phyloP scores from a whole-genome alignment of 495 filamentous ascomycete genomes.

The Elasticomyces elasticus region DNA sequence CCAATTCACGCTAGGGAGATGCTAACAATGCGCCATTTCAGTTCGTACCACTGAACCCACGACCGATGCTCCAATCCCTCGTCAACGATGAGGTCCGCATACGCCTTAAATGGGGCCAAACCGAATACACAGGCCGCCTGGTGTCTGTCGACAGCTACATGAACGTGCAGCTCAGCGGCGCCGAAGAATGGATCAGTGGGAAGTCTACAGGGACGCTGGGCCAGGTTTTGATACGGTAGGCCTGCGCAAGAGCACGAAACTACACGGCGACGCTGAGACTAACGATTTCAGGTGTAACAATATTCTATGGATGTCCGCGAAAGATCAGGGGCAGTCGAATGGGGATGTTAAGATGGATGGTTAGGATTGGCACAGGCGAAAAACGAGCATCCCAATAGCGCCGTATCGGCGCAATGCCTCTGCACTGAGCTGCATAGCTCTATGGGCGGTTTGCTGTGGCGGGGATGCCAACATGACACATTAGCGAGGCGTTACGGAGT shows the following conservation, averaged over 20 bases:
- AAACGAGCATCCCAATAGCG: conserved; percentile 11
- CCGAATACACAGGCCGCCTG: conserved; percentile 87
- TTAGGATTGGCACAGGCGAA: conserved; percentile 28
- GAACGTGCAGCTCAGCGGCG: conserved; percentile 85
- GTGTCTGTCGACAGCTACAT: conserved; percentile 96
- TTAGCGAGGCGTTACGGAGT: conserved; percentile 1
- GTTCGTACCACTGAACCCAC: conserved; percentile 83
- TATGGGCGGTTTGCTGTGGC: not conserved
- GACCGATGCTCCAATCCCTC: conserved; percentile 75
- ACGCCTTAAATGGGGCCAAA: conserved; percentile 93
- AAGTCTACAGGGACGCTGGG: conserved; percentile 76
- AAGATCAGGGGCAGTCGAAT: conserved; percentile 45
- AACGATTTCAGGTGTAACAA: conserved; percentile 66
- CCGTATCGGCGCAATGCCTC: not conserved
- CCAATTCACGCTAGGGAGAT: not conserved
- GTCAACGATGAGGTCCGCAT: conserved; percentile 85
- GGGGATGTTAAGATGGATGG: conserved; percentile 53
- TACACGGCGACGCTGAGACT: conserved; percentile 12
- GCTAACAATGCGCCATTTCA: conserved; percentile 26
- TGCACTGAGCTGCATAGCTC: no score
- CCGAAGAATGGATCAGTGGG: conserved; percentile 85
- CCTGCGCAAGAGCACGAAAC: conserved; percentile 10
- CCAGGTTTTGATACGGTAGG: conserved; percentile 82
- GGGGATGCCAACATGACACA: not conserved
- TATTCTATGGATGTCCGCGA: conserved; percentile 74